phyloP scores from a whole-genome alignment of 1,284 basidiomycete genomes.

The Ganoderma lingzhi region DNA sequence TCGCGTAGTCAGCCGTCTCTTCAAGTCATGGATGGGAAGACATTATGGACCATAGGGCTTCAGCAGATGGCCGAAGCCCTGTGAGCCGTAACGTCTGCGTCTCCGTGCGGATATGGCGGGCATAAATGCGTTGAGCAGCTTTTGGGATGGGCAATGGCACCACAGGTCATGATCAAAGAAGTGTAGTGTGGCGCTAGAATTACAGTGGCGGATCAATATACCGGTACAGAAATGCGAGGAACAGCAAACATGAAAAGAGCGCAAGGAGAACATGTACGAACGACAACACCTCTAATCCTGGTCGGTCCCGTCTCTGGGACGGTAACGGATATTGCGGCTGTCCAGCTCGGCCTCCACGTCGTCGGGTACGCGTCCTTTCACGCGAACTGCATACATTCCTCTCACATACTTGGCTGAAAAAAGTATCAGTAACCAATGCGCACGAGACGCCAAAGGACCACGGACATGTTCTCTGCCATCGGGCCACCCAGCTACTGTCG shows the following conservation, averaged over 20 bases:
- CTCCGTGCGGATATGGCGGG: background rate
- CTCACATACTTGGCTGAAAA: slow-evolving; percentile 81
- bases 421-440: background rate
- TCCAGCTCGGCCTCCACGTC: slow-evolving; percentile 86
- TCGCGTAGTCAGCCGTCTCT: background rate
- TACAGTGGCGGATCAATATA: background rate
- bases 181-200: background rate
- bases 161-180: background rate
- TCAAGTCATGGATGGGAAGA: background rate
- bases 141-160: background rate
- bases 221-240: background rate
- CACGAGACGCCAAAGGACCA: slow-evolving; percentile 27
- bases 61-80: slow-evolving; percentile 5
- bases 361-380: slow-evolving; percentile 86
- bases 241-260: background rate
- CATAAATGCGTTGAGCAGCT: background rate
- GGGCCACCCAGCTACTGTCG: slow-evolving; percentile 93
- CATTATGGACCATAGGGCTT: slow-evolving; percentile 13
- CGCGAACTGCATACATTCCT: slow-evolving; percentile 90
- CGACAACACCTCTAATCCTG: slow-evolving; percentile 54
- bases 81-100: slow-evolving; percentile 2
- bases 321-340: slow-evolving; percentile 80
- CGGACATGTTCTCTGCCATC: slow-evolving; percentile 91
- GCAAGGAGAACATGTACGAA: background rate
- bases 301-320: slow-evolving; percentile 79